Conservation (phyloP, 2,329 filamentous ascomycete species). For the Trichoderma asperellum region DNA sequence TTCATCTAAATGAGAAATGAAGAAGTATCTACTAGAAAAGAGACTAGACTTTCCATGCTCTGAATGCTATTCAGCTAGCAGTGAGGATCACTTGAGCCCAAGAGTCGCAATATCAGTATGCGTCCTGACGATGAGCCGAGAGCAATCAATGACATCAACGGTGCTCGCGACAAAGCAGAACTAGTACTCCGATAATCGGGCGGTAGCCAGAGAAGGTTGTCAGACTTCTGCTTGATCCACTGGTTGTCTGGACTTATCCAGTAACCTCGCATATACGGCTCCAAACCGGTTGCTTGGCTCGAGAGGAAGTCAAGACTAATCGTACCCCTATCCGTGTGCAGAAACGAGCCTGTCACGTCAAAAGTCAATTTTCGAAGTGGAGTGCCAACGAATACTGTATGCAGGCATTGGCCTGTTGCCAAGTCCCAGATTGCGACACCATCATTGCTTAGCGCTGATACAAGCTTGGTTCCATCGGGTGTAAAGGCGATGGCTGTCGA, state of each 20-base stretch:
- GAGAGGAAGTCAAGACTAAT: not conserved
- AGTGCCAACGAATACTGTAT: not conserved
- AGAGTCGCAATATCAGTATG: not conserved
- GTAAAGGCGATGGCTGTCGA: not conserved
- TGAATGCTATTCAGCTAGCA: not conserved
- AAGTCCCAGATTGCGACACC: not conserved
- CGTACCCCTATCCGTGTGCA: not conserved
- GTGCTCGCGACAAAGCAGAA: not conserved
- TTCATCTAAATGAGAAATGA: not conserved
- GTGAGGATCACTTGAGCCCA: not conserved
- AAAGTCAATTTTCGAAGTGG: not conserved
- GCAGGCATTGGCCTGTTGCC: not conserved
- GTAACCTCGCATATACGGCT: not conserved
- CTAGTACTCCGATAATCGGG: not conserved
- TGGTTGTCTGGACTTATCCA: not conserved
- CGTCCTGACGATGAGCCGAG: not conserved
- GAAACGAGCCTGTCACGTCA: not conserved
- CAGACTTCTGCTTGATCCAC: not conserved
- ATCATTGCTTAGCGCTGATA: not conserved
- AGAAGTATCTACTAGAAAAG: not conserved
- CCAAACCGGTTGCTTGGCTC: not conserved
- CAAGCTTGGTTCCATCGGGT: not conserved
- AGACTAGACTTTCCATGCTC: not conserved
- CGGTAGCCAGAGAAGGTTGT: not conserved
- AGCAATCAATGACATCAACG: not conserved